These are phyloP conservation scores for Tremella fuciformis DNA, from an alignment of 768 basidiomycete genomes.

Conservation along the genomic window DNA sequence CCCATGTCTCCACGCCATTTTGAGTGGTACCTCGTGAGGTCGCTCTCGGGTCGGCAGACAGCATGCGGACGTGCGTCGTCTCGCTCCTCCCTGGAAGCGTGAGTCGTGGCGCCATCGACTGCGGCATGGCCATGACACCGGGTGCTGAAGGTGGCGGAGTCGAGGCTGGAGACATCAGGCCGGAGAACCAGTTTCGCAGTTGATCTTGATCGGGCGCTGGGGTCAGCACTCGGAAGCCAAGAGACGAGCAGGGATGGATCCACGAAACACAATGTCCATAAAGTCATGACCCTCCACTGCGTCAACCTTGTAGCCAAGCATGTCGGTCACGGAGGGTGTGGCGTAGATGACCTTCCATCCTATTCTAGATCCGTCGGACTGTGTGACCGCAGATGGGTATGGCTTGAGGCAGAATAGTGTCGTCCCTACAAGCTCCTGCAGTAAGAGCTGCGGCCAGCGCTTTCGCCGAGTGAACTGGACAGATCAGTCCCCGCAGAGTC, in stretches of 20 bases:
- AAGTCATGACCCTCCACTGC: constrained; percentile 47
- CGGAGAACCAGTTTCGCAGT: constrained; percentile 5
- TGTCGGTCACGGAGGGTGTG: constrained; percentile 42
- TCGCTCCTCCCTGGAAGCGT: constrained; percentile 20
- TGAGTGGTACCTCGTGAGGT: neutral
- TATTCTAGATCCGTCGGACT: constrained; percentile 3
- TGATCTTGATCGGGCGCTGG: constrained; percentile 30
- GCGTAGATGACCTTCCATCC: constrained; percentile 44
- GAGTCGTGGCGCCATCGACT: constrained; percentile 4
- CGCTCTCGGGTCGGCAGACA: constrained; percentile 8
- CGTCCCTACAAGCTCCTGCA: constrained; percentile 47
- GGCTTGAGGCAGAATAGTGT: constrained; percentile 50
- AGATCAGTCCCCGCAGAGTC: neutral
- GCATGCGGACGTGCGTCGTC: constrained; percentile 31
- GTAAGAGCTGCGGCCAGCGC: constrained; percentile 48
- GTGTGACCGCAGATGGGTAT: neutral
- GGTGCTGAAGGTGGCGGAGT: constrained; percentile 13
- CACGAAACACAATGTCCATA: constrained; percentile 45
- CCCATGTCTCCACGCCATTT: neutral
- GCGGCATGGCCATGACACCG: neutral
- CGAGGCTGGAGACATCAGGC: constrained; percentile 10
- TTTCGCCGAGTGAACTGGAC: constrained; percentile 49
- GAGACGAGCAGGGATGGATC: constrained; percentile 10
- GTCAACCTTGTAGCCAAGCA: constrained; percentile 42
- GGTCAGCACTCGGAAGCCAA: constrained; percentile 6